Evolutionary conservation across 2,329 filamentous ascomycete genomes (phyloP).

Genomic region (Diplodia corticola): DNA sequence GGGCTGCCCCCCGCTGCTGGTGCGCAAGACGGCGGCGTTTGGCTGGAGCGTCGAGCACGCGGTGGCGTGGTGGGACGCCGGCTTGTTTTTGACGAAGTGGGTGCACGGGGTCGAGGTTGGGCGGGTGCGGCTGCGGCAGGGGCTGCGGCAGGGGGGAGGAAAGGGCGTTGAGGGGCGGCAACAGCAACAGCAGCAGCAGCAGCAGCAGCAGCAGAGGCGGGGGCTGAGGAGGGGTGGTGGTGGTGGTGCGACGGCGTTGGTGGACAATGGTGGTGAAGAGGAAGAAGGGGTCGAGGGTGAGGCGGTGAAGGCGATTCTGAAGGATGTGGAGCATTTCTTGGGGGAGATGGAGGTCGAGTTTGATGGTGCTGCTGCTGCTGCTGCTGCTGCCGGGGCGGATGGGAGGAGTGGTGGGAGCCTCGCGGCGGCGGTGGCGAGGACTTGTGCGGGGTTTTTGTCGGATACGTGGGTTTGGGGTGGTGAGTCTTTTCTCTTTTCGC

Average conservation of each 20-base stretch:
- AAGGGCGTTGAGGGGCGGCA: no score
- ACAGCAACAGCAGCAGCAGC: no score
- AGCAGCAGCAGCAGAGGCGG: not conserved
- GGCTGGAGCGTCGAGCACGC: constrained; percentile 39
- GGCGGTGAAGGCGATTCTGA: constrained; percentile 32
- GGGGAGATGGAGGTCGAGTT: constrained; percentile 30
- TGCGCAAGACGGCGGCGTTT: constrained; percentile 37
- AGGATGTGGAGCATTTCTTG: constrained; percentile 30
- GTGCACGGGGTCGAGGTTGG: constrained; percentile 33
- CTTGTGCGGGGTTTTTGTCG: constrained; percentile 33
- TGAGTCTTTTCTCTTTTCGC: not conserved
- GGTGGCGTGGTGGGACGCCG: constrained; percentile 37
- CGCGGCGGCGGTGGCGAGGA: constrained; percentile 33
- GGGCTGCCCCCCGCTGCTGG: constrained; percentile 29
- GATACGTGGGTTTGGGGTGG: constrained; percentile 30
- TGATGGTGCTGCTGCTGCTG: constrained; percentile 18
- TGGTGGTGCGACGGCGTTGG: no score
- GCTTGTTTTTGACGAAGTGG: constrained; percentile 38
- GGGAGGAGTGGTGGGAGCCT: constrained; percentile 21
- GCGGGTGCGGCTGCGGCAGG: no score
- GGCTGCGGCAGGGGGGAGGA: no score
- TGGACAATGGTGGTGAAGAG: constrained; percentile 7
- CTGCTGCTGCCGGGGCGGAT: not conserved
- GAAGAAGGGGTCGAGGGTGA: constrained; percentile 23
- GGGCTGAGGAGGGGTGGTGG: not conserved